Percentiles rank a stretch among this genome's conserved stretches.
Evolutionary conservation across 768 basidiomycete genomes (phyloP).

Genomic region (Tephrocybe sp.): DNA sequence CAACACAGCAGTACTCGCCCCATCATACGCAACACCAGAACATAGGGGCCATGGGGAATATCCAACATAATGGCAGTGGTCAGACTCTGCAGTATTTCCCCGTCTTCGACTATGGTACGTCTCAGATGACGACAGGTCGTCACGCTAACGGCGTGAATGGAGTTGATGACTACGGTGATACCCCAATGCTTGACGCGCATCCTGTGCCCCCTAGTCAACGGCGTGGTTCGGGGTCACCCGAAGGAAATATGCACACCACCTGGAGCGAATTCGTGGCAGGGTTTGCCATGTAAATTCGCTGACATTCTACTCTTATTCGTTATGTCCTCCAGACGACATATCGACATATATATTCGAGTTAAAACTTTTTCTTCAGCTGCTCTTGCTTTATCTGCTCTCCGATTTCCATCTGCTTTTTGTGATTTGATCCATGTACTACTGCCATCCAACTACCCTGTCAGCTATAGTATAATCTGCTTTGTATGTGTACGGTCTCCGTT

Average conservation of each 20-base stretch:
- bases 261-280: slow-evolving; percentile 64
- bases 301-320: not conserved
- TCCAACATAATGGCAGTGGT: slow-evolving; percentile 11
- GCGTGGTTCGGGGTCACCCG: slow-evolving; percentile 54
- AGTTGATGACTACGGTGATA: slow-evolving; percentile 18
- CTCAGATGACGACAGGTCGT: too few species aligned
- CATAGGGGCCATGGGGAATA: slow-evolving; percentile 9
- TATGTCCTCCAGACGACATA: too few species aligned
- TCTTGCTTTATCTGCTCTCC: not conserved
- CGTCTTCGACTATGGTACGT: slow-evolving; percentile 65
- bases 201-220: slow-evolving; percentile 33
- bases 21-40: slow-evolving; percentile 20
- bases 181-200: slow-evolving; percentile 38
- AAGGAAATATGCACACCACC: slow-evolving; percentile 56
- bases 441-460: too few species aligned
- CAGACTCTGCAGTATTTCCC: slow-evolving; percentile 63
- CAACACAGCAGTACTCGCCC: slow-evolving; percentile 10
- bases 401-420: not conserved
- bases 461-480: not conserved
- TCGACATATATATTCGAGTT: not conserved
- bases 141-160: slow-evolving; percentile 25
- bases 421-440: not conserved
- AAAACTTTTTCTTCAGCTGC: not conserved
- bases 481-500: not conserved
- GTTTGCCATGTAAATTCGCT: slow-evolving; percentile 30